Base-by-base conservation (phyloP, 352 stramenopile species). In the Pythium pyrilobum region DNA sequence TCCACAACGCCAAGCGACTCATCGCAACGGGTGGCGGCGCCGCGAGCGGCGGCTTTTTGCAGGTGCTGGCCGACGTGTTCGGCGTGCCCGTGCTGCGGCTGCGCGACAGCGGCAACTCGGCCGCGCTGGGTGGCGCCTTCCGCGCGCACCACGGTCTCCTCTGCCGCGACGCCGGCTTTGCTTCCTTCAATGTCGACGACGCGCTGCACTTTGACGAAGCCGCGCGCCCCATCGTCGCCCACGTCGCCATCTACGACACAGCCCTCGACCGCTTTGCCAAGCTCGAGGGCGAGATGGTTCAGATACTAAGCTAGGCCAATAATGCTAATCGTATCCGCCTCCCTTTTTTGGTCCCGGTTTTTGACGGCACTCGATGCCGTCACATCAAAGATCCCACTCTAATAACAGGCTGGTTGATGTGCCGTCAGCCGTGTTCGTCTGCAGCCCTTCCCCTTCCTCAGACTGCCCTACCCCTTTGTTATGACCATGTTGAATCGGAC, bases 11-110 rank as follows among this genome's bases (percentile, higher is more conserved):
- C 1, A 38, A 71, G 33, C 73, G 77, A n/a, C 58, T 90, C 29
- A 80, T 90, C 47, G 73, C 85, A 8, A 78, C 82, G 16, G 77
- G 77, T 8, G 77, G 80, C 13, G 77, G 74, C 0, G 74, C 80
- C 2, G 64, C 66, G n/a, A 88, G 87, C 64, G 48, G 61, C 38
- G 60, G 57, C 21, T 66, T 90, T 40, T 39, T 87, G 10, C 74
- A 90, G 62, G 66, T 82, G 11, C 65, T 87, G 9, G 75, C 77
- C 1, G 52, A 68, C 32, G 64, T 72, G 2, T 68, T 68, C 44
- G 21, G 28, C 4, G 53, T 42, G 1, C 47, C 64, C 7, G 59
- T 68, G 15, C 41, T 53, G n/a, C 40, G 54, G 2, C 44, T 66
- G 3, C 21, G 23, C 27, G 47, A 37, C 11, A 9, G n/a, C 5